Conservation (phyloP, 1,284 basidiomycete genomes). For the Melampsora larici-populina region DNA sequence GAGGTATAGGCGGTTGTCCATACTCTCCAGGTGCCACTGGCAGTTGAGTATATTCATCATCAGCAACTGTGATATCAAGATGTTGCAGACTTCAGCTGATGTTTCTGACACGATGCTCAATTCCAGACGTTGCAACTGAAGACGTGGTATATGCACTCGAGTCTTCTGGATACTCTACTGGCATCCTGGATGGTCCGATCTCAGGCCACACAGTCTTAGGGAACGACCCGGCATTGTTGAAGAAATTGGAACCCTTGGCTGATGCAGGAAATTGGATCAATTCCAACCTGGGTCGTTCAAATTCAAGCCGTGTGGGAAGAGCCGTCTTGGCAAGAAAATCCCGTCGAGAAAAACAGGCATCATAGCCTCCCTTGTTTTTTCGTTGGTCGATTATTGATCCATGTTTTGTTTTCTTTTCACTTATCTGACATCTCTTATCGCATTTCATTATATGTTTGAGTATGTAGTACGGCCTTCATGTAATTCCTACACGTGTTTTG, state of each 20-base stretch:
- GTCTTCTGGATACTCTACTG: conserved; percentile 67
- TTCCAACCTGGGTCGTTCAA: conserved; percentile 64
- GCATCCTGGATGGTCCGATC: conserved; percentile 55
- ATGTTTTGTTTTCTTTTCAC: too few species aligned
- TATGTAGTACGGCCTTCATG: too few species aligned
- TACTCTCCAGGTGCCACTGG: conserved; percentile 92
- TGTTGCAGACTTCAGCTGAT: conserved; percentile 42
- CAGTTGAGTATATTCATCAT: conserved; percentile 69
- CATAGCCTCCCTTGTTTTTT: too few species aligned
- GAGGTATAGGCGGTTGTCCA: conserved; percentile 87
- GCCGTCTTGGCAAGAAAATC: conserved; percentile 63
- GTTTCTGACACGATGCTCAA: conserved; percentile 39
- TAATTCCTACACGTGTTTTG: too few species aligned
- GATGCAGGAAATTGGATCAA: conserved; percentile 79
- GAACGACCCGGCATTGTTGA: conserved; percentile 46
- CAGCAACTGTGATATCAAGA: not conserved
- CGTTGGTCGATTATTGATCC: too few species aligned
- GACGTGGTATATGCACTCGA: conserved; percentile 81
- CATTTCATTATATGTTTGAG: too few species aligned
- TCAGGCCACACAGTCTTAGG: conserved; percentile 41
- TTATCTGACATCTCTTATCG: too few species aligned
- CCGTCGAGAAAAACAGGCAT: too few species aligned
- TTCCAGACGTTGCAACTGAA: conserved; percentile 53
- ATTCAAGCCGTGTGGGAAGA: conserved; percentile 73
- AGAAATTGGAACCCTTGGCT: conserved; percentile 62